Percentiles rank a stretch among this genome's conserved stretches.
Conservation (phyloP, 2,329 filamentous ascomycete genomes). For the Talaromyces sp. region DNA sequence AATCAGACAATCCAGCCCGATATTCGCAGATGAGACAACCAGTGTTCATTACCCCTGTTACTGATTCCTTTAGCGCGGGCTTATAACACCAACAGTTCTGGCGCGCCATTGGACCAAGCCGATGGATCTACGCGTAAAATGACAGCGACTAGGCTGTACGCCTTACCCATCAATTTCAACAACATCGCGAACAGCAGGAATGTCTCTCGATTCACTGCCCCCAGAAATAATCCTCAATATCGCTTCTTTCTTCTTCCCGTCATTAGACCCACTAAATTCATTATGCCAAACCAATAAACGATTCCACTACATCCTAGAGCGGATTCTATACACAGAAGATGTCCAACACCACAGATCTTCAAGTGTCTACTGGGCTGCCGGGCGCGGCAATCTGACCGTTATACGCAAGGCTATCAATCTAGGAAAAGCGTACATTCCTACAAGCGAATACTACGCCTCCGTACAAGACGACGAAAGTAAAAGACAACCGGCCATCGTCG, state of each 20-base stretch:
- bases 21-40: too few species aligned
- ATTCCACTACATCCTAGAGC: neutral
- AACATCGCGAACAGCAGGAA: neutral
- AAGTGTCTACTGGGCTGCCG: neutral
- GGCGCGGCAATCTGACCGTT: neutral
- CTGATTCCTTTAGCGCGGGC: too few species aligned
- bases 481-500: neutral
- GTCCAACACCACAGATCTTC: neutral
- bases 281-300: neutral
- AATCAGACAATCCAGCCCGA: too few species aligned
- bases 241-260: neutral
- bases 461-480: neutral
- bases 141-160: too few species aligned
- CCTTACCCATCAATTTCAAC: too few species aligned
- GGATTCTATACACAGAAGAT: neutral
- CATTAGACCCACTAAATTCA: neutral
- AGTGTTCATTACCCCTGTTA: too few species aligned
- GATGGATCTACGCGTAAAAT: too few species aligned
- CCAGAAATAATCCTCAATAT: neutral
- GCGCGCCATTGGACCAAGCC: too few species aligned
- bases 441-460: neutral
- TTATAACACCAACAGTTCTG: too few species aligned
- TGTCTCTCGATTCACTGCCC: neutral
- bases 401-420: neutral
- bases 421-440: neutral